These are phyloP conservation scores for Paxillus involutus DNA, from an alignment of 768 basidiomycete genomes.

Conservation along the genomic window DNA sequence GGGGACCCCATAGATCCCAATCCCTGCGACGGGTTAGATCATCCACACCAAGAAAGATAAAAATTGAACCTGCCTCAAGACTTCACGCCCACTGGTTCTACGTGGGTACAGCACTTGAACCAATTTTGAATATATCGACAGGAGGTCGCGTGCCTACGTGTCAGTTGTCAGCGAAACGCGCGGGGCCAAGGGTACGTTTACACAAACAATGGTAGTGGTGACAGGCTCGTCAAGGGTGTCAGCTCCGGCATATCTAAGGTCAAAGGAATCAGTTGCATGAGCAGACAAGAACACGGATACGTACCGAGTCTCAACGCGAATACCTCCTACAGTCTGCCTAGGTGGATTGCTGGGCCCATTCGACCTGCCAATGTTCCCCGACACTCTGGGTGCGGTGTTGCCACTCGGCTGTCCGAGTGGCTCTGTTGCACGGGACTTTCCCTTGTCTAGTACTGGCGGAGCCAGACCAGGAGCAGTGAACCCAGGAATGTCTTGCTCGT, in stretches of 20 bases:
- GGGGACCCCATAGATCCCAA: constrained; percentile 98
- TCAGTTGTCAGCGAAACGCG: constrained; percentile 7
- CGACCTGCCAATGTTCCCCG: constrained; percentile 72
- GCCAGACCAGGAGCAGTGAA: constrained; percentile 66
- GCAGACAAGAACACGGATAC: constrained; percentile 14
- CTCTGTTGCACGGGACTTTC: constrained; percentile 64
- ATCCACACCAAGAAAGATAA: not conserved
- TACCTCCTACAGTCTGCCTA: constrained; percentile 76
- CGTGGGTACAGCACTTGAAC: constrained; percentile 93
- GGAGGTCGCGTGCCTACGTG: constrained; percentile 76
- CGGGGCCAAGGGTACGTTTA: constrained; percentile 1
- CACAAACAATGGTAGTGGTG: constrained; percentile 81
- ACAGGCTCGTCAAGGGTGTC: constrained; percentile 95
- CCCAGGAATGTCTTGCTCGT: constrained; percentile 79
- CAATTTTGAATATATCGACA: constrained; percentile 90
- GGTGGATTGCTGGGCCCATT: constrained; percentile 41
- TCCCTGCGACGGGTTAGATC: constrained; percentile 52
- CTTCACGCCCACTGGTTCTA: constrained; percentile 71
- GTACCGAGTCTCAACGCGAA: constrained; percentile 86
- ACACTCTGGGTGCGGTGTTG: constrained; percentile 39
- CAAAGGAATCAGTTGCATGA: not conserved
- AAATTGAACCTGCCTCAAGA: constrained; percentile 56
- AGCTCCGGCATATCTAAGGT: constrained; percentile 62
- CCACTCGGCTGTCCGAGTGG: constrained; percentile 45
- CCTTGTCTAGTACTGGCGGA: constrained; percentile 56